Percentiles rank a stretch among this genome's conserved stretches.
Conservation (phyloP, 768 basidiomycete species). For the Mrakia gelida region DNA sequence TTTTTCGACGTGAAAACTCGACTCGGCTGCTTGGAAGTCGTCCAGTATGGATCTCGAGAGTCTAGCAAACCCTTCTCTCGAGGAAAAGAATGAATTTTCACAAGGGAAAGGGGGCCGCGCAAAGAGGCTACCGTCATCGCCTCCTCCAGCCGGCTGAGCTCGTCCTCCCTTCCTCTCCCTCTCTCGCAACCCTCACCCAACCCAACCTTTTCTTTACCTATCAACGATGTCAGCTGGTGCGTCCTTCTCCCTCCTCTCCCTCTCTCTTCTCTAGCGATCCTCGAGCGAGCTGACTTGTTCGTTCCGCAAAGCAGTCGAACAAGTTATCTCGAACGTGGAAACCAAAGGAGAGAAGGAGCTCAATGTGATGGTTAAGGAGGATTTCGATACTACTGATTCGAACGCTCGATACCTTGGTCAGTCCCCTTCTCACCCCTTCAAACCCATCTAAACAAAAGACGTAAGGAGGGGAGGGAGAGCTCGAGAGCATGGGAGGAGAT, state of each 20-base stretch:
- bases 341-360: constrained; percentile 36
- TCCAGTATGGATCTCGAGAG: too few species aligned
- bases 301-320: neutral
- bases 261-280: neutral
- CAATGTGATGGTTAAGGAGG: constrained; percentile 38
- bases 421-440: neutral
- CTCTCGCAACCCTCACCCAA: too few species aligned
- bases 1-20: too few species aligned
- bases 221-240: neutral
- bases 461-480: neutral
- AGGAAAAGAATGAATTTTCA: neutral
- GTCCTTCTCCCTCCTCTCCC: neutral
- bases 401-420: constrained; percentile 42
- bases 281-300: neutral
- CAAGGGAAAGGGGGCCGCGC: neutral
- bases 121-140: neutral
- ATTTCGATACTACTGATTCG: constrained; percentile 42
- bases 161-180: neutral
- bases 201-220: too few species aligned
- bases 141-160: neutral
- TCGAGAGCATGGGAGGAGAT: neutral
- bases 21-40: too few species aligned
- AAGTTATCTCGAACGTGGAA: constrained; percentile 29
- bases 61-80: too few species aligned
- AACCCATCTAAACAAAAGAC: neutral